These are phyloP conservation scores for Leptodontidium sp. DNA, from an alignment of 2,329 filamentous ascomycete species.

Conservation along the genomic window DNA sequence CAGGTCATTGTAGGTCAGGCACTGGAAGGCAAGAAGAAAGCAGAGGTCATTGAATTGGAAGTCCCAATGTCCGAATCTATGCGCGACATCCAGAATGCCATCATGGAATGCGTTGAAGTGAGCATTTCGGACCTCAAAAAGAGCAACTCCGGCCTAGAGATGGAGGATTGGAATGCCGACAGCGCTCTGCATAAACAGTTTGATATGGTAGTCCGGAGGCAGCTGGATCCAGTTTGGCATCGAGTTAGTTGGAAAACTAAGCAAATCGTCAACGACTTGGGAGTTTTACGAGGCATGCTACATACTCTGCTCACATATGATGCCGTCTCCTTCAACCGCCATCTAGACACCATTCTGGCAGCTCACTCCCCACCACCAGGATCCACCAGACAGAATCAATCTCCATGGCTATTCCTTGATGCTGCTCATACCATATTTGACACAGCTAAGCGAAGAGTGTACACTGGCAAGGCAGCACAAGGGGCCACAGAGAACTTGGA, in stretches of 20 bases:
- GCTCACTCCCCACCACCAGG: slow-evolving; percentile 89
- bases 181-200: slow-evolving; percentile 93
- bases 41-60: slow-evolving; percentile 96
- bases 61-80: slow-evolving; percentile 96
- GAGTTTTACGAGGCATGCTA: slow-evolving; percentile 82
- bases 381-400: slow-evolving; percentile 86
- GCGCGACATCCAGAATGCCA: slow-evolving; percentile 90
- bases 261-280: slow-evolving; percentile 91
- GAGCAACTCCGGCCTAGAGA: slow-evolving; percentile 86
- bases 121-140: slow-evolving; percentile 95
- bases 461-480: slow-evolving; percentile 67
- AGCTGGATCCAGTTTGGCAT: slow-evolving; percentile 97
- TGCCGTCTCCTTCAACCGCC: slow-evolving; percentile 88
- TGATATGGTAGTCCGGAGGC: slow-evolving; percentile 84
- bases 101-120: slow-evolving; percentile 94
- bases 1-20: slow-evolving; percentile 90
- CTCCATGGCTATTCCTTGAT: slow-evolving; percentile 95
- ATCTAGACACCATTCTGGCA: slow-evolving; percentile 92
- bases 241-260: slow-evolving; percentile 93
- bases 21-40: slow-evolving; percentile 89
- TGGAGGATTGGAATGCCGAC: slow-evolving; percentile 97
- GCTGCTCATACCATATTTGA: slow-evolving; percentile 95
- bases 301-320: slow-evolving; percentile 86
- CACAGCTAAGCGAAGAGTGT: slow-evolving; percentile 87
- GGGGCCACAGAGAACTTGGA: slow-evolving; percentile 45